Evolutionary conservation across 805 yeast genomes (phyloP).

Genomic region (Metschnikowia proteae): DNA sequence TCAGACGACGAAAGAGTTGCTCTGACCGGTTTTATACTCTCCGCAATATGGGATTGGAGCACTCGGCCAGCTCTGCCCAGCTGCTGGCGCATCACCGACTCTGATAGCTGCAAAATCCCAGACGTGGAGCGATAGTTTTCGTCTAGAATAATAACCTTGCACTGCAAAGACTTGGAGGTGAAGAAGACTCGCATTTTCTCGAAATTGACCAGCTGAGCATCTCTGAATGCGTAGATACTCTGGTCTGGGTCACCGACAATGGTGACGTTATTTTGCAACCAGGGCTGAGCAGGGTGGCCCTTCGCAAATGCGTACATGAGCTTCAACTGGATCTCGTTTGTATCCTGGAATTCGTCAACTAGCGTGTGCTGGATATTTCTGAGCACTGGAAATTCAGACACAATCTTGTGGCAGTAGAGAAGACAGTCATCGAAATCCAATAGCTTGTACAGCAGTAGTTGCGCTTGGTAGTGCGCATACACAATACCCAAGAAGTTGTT

Average conservation of each 20-base stretch:
- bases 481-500: conserved; percentile 26
- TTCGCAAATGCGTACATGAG: conserved; percentile 50
- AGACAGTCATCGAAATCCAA: conserved; percentile 86
- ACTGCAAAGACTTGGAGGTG: conserved; percentile 12
- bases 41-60: conserved; percentile 44
- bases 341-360: conserved; percentile 95
- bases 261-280: conserved; percentile 54
- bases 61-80: conserved; percentile 39
- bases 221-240: conserved; percentile 84
- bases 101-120: conserved; percentile 62
- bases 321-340: conserved; percentile 71
- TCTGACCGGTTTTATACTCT: conserved; percentile 47
- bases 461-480: conserved; percentile 52
- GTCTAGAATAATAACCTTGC: conserved; percentile 44
- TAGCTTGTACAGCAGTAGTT: conserved; percentile 39
- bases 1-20: conserved; percentile 36
- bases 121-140: conserved; percentile 81
- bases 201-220: conserved; percentile 71
- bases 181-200: conserved; percentile 47
- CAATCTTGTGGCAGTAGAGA: conserved; percentile 48
- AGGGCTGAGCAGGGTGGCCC: conserved; percentile 29
- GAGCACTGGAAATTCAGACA: conserved; percentile 46
- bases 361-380: conserved; percentile 61
- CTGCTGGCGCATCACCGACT: conserved; percentile 61
- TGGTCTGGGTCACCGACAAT: conserved; percentile 98